Evolutionary conservation across 768 basidiomycete genomes (phyloP), one percentile per base, ranked within the genome.

Genomic region (Boletus rex-veris): DNA sequence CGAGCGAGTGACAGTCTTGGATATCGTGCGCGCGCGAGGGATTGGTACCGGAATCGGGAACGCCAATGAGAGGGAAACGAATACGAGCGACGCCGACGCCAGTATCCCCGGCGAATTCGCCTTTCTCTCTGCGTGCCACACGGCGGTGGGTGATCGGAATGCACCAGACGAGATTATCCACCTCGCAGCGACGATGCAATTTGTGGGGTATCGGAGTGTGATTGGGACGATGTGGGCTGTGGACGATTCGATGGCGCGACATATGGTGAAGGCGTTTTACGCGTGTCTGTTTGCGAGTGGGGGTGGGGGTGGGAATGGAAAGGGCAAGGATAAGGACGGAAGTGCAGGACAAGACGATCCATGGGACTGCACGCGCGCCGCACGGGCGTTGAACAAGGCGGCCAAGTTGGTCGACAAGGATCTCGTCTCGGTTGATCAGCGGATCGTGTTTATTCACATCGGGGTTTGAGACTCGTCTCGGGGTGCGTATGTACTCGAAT

Each of bases 41-140:
- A 21, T 7, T 12, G 14, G 11, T 3, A 14, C 14, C 33, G 24
- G 33, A 5, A 15, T 16, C 35, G 3, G 35, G 15, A 5, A 15
- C 35, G 4, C 35, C 35, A 1, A 36, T 5, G 12, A 36, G 28
- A 8, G 2, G 28, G 28, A 47, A 26, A 35, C 50, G 19, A 18
- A 14, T n/a, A 2, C 19, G 1, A 39, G 2, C 15, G 18, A 19
- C 3, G 28, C 44, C 28, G 11, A 6, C 14, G 16, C 33, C 9
- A 19, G 28, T 28, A 1, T 16, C 7, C 36, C 36, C 2, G 39
- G 55, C 6, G 61, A 64, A 12, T 64, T 74, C 14, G 71, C 68
- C 1, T 73, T 74, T 26, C 54, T 73, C 4, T 74, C 73, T 15
- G 73, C 71, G 0, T 73, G 71, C 33, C 64, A 74, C 33, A 73